phyloP scores from a whole-genome alignment of 495 filamentous ascomycete genomes.

The Lepidopterella palustris region DNA sequence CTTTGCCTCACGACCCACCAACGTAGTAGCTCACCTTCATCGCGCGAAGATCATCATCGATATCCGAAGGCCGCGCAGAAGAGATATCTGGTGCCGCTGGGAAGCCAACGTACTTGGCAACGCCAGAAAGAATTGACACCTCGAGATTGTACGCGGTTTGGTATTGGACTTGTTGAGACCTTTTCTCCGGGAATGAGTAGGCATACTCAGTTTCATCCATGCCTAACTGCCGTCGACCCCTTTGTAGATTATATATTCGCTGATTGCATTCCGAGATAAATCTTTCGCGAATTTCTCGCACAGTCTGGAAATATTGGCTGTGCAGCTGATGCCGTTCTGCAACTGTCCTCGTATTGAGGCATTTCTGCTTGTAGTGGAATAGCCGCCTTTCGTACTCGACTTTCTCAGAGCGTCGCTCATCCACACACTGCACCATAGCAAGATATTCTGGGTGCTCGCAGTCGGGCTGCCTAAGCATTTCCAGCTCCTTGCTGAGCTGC shows the following conservation, averaged over 20 bases:
- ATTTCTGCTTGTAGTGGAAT: conserved; percentile 62
- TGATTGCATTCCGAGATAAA: conserved; percentile 74
- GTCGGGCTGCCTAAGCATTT: conserved; percentile 66
- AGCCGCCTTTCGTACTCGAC: conserved; percentile 65
- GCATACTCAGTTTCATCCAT: conserved; percentile 69
- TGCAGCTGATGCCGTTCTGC: conserved; percentile 77
- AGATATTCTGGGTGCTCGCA: conserved; percentile 84
- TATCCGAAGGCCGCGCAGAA: conserved; percentile 61
- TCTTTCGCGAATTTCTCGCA: conserved; percentile 72
- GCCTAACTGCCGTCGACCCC: conserved; percentile 72
- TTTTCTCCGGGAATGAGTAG: conserved; percentile 56
- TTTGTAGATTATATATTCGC: conserved; percentile 82
- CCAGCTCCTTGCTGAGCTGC: conserved; percentile 73
- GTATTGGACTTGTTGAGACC: conserved; percentile 64
- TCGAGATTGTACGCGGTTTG: conserved; percentile 89
- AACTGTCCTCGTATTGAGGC: conserved; percentile 63
- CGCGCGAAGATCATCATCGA: conserved; percentile 79
- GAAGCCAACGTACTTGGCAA: conserved; percentile 92
- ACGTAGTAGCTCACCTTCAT: conserved; percentile 67
- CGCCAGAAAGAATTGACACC: conserved; percentile 80
- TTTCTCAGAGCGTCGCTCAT: conserved; percentile 73
- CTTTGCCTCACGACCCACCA: not conserved
- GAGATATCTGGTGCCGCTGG: conserved; percentile 83
- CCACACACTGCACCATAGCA: conserved; percentile 74
- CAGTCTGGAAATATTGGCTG: conserved; percentile 76